These are phyloP conservation scores for Neofusicoccum kwambonambiense DNA, from an alignment of 2,329 filamentous ascomycete species.

Conservation along the genomic window DNA sequence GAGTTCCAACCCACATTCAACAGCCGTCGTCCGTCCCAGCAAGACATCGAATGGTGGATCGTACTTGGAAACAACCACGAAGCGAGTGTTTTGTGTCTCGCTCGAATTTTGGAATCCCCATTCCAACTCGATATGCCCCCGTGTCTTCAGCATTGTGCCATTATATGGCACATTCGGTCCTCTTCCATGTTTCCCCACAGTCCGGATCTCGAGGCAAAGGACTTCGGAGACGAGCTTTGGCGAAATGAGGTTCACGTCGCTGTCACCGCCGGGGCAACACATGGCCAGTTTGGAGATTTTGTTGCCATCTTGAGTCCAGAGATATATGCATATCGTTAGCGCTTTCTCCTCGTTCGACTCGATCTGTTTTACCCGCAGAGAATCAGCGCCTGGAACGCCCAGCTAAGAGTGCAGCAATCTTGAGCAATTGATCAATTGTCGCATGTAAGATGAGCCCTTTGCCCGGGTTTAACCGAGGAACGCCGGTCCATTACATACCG, in stretches of 20 bases:
- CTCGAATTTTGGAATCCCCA: neutral
- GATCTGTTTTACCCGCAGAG: too few species aligned
- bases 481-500: too few species aligned
- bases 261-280: neutral
- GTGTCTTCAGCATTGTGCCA: neutral
- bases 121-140: neutral
- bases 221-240: neutral
- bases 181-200: neutral
- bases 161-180: neutral
- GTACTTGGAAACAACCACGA: neutral
- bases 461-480: too few species aligned
- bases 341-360: too few species aligned
- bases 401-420: too few species aligned
- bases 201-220: neutral
- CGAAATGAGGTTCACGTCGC: neutral
- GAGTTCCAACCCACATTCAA: neutral
- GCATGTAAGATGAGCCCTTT: too few species aligned
- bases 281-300: neutral
- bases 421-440: too few species aligned
- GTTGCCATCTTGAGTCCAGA: neutral
- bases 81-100: neutral
- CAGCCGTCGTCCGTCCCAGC: neutral
- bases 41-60: neutral
- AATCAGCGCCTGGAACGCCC: too few species aligned
- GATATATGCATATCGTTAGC: too few species aligned